A percentile compares a stretch with the other conserved stretches of the same genome.
phyloP scores from a whole-genome alignment of 2,329 filamentous ascomycete species.

The Ceratocystis variospora region DNA sequence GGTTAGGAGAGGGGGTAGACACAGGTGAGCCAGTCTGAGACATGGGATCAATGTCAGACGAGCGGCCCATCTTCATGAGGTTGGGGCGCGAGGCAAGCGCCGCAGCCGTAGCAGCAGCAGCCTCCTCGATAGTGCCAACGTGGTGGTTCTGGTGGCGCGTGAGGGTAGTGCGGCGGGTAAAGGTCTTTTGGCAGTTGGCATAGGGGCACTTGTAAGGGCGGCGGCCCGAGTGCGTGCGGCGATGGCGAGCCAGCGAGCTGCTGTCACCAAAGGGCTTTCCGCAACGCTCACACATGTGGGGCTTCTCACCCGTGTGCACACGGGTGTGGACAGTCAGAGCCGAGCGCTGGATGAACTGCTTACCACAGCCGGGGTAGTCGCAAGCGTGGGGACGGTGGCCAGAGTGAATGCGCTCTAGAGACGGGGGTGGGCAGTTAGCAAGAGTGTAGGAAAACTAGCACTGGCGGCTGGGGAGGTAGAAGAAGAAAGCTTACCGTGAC shows the following conservation, averaged over 20 bases:
- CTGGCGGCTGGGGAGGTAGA: not conserved
- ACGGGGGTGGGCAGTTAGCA: conserved; percentile 22
- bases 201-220: conserved; percentile 96
- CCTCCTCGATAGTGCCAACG: conserved; percentile 87
- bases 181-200: conserved; percentile 95
- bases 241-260: conserved; percentile 82
- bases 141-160: conserved; percentile 95
- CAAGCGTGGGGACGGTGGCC: conserved; percentile 85
- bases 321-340: conserved; percentile 89
- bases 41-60: conserved; percentile 56
- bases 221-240: conserved; percentile 89
- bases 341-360: conserved; percentile 93
- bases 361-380: conserved; percentile 75
- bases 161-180: conserved; percentile 85
- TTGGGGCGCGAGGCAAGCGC: conserved; percentile 50
- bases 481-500: conserved; percentile 58
- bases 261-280: conserved; percentile 98
- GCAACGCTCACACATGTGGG: conserved; percentile 92
- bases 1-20: conserved; percentile 71
- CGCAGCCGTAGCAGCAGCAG: conserved; percentile 74
- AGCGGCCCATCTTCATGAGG: conserved; percentile 30
- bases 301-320: conserved; percentile 95
- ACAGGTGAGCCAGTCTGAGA: conserved; percentile 61
- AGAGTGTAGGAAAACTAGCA: not conserved
- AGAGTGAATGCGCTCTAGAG: conserved; percentile 86